phyloP scores from a whole-genome alignment of 2,329 filamentous ascomycete genomes.

The Stemphylium vesicarium region DNA sequence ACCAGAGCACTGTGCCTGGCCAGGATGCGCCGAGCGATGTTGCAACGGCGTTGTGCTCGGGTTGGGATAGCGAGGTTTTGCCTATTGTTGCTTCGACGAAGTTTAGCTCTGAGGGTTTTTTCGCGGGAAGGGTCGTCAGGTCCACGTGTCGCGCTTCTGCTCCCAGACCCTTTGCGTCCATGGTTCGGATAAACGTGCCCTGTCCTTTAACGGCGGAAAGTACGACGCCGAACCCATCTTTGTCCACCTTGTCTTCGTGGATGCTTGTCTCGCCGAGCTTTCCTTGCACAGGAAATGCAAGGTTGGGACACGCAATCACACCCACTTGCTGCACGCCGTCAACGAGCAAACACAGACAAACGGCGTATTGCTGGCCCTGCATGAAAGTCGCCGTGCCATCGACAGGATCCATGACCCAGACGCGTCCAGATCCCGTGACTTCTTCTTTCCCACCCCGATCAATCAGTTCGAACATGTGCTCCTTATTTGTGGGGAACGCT shows the following conservation, averaged over 20 bases:
- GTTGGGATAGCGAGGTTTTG: constrained; percentile 47
- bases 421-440: constrained; percentile 53
- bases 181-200: constrained; percentile 51
- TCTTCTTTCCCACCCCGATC: constrained; percentile 64
- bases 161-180: constrained; percentile 45
- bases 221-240: constrained; percentile 50
- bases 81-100: constrained; percentile 56
- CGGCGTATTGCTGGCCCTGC: constrained; percentile 66
- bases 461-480: constrained; percentile 67
- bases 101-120: constrained; percentile 44
- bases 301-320: constrained; percentile 68
- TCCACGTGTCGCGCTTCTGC: constrained; percentile 40
- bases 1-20: constrained; percentile 60
- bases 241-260: constrained; percentile 52
- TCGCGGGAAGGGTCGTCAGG: constrained; percentile 18
- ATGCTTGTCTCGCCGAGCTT: constrained; percentile 27
- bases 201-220: constrained; percentile 57
- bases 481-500: constrained; percentile 52
- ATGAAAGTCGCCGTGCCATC: constrained; percentile 70
- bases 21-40: constrained; percentile 50
- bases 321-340: constrained; percentile 64
- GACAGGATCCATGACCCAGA: constrained; percentile 70
- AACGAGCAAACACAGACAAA: constrained; percentile 65
- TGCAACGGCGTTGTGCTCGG: constrained; percentile 48
- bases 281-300: constrained; percentile 51